Evolutionary conservation across 495 filamentous ascomycete genomes (phyloP).

Genomic region (Aspergillus funiculosus): DNA sequence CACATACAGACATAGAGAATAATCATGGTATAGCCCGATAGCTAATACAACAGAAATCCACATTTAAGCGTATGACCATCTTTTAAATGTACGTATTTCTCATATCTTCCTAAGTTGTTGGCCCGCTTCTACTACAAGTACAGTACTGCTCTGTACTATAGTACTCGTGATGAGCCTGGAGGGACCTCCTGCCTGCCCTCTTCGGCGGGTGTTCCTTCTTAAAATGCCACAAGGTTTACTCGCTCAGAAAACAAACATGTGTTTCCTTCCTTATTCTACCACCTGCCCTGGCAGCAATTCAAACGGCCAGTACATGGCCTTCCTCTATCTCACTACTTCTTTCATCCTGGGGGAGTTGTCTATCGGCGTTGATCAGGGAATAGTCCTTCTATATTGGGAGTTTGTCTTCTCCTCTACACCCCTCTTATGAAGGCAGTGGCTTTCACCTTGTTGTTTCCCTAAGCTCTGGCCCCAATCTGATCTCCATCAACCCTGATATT

Average conservation of each 20-base stretch:
- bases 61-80: too few species aligned
- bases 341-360: neutral
- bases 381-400: conserved; percentile 23
- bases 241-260: neutral
- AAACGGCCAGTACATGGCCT: conserved; percentile 7
- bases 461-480: neutral
- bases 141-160: too few species aligned
- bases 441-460: conserved; percentile 9
- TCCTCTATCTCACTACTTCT: conserved; percentile 8
- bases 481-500: neutral
- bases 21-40: neutral
- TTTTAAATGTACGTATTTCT: too few species aligned
- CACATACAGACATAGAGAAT: conserved; percentile 24
- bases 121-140: too few species aligned
- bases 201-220: conserved; percentile 18
- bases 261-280: neutral
- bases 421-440: conserved; percentile 18
- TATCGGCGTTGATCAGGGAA: conserved; percentile 2
- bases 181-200: too few species aligned
- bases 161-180: too few species aligned
- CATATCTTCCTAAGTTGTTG: too few species aligned
- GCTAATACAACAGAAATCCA: too few species aligned
- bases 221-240: conserved; percentile 5
- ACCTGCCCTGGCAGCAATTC: conserved; percentile 9
- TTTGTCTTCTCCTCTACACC: conserved; percentile 12